Evolutionary conservation across 2,329 filamentous ascomycete genomes (phyloP).

Genomic region (Cladosporium colombiae): DNA sequence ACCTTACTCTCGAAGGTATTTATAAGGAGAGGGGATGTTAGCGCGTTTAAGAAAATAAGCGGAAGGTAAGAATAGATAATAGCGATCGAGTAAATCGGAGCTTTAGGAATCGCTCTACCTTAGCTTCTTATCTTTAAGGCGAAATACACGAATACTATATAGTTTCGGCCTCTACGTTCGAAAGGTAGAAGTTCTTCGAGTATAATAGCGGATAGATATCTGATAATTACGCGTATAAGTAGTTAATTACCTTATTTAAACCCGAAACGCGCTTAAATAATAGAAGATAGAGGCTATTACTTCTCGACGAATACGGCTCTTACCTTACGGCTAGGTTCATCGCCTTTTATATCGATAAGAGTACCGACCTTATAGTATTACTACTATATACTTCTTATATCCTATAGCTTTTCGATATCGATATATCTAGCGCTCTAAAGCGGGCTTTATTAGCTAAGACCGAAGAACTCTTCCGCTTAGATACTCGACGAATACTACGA

Average conservation of each 20-base stretch:
- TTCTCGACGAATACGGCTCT: neutral
- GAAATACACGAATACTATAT: neutral
- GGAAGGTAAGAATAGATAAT: too few relatives aligned
- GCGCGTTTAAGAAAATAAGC: too few relatives aligned
- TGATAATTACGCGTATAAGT: neutral
- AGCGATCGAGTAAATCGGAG: too few relatives aligned
- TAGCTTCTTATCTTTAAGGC: neutral
- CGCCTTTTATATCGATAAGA: neutral
- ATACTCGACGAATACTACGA: neutral
- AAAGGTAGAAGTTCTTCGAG: neutral
- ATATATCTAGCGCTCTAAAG: neutral
- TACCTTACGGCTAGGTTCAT: neutral
- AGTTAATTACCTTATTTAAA: neutral
- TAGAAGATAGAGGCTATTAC: neutral
- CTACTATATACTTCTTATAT: neutral
- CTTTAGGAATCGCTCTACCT: neutral
- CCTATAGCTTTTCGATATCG: neutral
- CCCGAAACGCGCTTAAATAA: neutral
- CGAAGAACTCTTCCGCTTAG: neutral
- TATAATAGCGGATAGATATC: neutral
- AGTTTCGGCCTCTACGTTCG: neutral
- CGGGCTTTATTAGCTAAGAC: neutral
- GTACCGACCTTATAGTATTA: neutral
- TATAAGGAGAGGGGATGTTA: too few relatives aligned
- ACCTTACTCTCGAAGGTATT: too few relatives aligned